Evolutionary conservation across 768 basidiomycete genomes (phyloP), one percentile per base, ranked within the genome.

Genomic region (Boletus rubescentipes): DNA sequence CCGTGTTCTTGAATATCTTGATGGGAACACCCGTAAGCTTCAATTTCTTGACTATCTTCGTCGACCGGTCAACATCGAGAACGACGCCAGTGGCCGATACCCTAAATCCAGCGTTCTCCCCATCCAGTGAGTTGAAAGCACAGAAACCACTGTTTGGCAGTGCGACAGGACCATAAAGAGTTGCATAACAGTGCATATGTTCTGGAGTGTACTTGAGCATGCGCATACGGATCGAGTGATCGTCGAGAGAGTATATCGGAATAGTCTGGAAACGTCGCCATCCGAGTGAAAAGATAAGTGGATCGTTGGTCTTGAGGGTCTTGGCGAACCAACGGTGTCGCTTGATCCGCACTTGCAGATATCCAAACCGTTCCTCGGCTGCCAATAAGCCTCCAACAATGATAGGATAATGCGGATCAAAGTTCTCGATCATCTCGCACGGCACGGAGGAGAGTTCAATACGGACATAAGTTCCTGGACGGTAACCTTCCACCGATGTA

Each of bases 161-260:
- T 3, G 93, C 77, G 20, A 93, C 86, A 8, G 97, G 96, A 0
- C 93, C 96, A 66, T 95, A 99, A 72, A 98, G 97, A 3, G 95
- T 97, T 3, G 95, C 96, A 66, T 88, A 96, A 66, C 97, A 99
- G 68, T 99, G 97, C 97, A 96, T 98, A 66, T 99, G 97, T 73
- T 99, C 97, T 0, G 97, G 97, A 1, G 97, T 98, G 69, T 99
- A 99, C 74, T 99, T 99, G 75, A 99, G 89, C 88, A 98, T 91
- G 34, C 97, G 92, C 87, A 98, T 97, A 16, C 97, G 90, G 61
- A 98, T 96, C 10, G 90, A 93, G 67, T 97, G 95, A 72, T 99
- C 97, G 68, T 99, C 97, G 20, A 99, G 77, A 18, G 93, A 93
- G 73, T 98, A 99, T 59, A 98, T 88, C 2, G 97, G 97, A 6